Conservation (phyloP, 2,329 filamentous ascomycete species). For the Torrubiella hemipterigena region DNA sequence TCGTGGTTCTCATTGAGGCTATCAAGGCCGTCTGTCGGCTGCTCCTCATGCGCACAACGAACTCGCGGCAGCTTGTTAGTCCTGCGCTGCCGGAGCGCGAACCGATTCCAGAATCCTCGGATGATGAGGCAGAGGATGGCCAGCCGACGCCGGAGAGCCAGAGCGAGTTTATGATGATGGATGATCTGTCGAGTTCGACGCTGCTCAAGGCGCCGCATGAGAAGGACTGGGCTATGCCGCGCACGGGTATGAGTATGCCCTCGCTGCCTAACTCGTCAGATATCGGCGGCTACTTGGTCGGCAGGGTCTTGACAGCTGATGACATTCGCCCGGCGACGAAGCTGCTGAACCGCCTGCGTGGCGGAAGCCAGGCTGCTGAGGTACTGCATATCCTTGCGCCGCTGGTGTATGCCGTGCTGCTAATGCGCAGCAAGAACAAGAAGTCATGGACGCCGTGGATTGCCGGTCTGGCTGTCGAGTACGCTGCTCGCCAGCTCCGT, state of each 20-base stretch:
- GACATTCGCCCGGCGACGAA: constrained; percentile 88
- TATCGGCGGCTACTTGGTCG: constrained; percentile 76
- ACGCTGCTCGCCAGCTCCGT: constrained; percentile 72
- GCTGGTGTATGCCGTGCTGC: constrained; percentile 71
- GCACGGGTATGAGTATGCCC: constrained; percentile 77
- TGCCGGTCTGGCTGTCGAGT: constrained; percentile 73
- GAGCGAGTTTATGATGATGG: constrained; percentile 27
- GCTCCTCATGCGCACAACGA: constrained; percentile 69
- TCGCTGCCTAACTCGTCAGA: constrained; percentile 70
- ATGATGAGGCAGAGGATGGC: constrained; percentile 29
- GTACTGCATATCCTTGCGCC: constrained; percentile 85
- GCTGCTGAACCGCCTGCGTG: constrained; percentile 72
- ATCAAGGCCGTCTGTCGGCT: constrained; percentile 79
- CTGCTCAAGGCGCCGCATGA: constrained; percentile 25
- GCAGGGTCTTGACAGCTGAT: constrained; percentile 85
- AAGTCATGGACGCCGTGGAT: constrained; percentile 89
- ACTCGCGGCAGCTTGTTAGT: constrained; percentile 68
- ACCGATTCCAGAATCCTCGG: constrained; percentile 49
- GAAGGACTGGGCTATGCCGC: constrained; percentile 80
- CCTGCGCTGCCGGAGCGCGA: constrained; percentile 82
- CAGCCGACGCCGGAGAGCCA: constrained; percentile 26
- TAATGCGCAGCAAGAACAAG: constrained; percentile 61
- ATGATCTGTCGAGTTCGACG: constrained; percentile 20
- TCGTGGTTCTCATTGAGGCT: constrained; percentile 73
- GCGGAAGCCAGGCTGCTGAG: constrained; percentile 66